These are phyloP conservation scores for Tripidium arundinaceum DNA, from an alignment of 202 grass and related monocot species.

Conservation along the genomic window DNA sequence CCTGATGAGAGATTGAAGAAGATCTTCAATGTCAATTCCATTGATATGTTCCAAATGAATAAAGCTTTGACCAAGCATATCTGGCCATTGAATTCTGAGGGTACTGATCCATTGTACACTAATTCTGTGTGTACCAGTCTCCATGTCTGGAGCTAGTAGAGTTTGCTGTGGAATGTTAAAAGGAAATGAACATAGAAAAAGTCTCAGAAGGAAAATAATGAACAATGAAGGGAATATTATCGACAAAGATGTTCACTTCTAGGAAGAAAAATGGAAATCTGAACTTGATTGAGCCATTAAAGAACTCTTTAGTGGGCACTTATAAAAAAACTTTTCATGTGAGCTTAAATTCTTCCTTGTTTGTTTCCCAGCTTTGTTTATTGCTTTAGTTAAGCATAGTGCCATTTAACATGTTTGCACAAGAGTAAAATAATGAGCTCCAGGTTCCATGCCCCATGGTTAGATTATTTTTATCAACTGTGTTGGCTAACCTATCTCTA, in stretches of 20 bases:
- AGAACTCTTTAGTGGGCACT: not conserved
- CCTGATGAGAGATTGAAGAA: slow-evolving; percentile 68
- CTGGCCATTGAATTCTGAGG: slow-evolving; percentile 80
- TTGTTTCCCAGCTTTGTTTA: slow-evolving; percentile 9
- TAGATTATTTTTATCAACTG: slow-evolving; percentile 6
- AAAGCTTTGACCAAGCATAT: slow-evolving; percentile 95
- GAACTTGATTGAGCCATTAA: slow-evolving; percentile 1
- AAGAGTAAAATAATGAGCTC: slow-evolving; percentile 14
- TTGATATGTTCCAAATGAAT: slow-evolving; percentile 99
- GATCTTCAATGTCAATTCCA: slow-evolving; percentile 85
- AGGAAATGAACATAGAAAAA: slow-evolving; percentile 13
- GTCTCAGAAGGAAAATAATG: not conserved
- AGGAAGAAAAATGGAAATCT: not conserved
- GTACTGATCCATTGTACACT: slow-evolving; percentile 26
- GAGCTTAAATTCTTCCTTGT: not conserved
- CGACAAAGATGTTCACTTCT: not conserved
- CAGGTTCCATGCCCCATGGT: slow-evolving; percentile 5
- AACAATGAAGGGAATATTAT: not conserved
- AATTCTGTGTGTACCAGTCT: not conserved
- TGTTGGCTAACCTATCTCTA: slow-evolving; percentile 11
- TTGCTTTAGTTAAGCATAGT: slow-evolving; percentile 12
- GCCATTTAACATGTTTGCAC: slow-evolving; percentile 28
- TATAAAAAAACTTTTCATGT: not conserved
- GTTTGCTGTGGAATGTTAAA: not conserved
- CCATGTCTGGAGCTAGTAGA: slow-evolving; percentile 9